Percentiles rank a stretch among this genome's conserved stretches.
Conservation (phyloP, 1,284 basidiomycete genomes). For the Irpex lacteus region DNA sequence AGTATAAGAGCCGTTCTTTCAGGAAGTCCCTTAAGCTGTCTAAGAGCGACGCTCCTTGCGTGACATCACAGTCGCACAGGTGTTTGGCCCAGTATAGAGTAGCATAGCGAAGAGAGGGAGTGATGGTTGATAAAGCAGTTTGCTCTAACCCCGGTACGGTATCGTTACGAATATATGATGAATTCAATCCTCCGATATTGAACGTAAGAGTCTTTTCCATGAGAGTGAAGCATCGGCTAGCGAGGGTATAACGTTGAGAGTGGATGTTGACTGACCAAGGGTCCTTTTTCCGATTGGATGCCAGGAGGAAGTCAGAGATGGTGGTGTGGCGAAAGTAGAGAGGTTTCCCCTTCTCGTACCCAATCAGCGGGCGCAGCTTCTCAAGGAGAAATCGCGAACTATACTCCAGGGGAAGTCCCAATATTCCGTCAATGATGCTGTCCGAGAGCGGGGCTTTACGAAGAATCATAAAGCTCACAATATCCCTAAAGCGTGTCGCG, state of each 20-base stretch:
- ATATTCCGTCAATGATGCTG: not conserved
- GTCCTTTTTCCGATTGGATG: not conserved
- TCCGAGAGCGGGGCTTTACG: not conserved
- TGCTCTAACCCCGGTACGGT: not conserved
- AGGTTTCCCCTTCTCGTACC: not conserved
- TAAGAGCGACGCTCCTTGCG: not conserved
- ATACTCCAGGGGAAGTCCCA: not conserved
- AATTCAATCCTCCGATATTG: not conserved
- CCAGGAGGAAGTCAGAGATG: not conserved
- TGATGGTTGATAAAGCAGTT: not conserved
- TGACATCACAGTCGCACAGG: not conserved
- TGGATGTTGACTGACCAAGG: not conserved
- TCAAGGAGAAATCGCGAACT: not conserved
- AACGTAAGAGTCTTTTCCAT: not conserved
- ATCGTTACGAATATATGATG: not conserved
- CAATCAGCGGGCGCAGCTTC: not conserved
- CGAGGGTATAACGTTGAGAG: not conserved
- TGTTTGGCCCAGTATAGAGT: not conserved
- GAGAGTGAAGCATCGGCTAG: not conserved
- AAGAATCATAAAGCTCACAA: not conserved
- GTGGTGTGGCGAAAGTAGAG: not conserved
- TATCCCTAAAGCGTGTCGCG: not conserved
- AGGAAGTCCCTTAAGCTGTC: not conserved
- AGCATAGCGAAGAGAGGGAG: not conserved
- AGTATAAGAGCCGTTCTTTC: not conserved